Evolutionary conservation across 2,329 filamentous ascomycete genomes (phyloP), one percentile per base, ranked within the genome.

Genomic region (Trichophyton equinum): DNA sequence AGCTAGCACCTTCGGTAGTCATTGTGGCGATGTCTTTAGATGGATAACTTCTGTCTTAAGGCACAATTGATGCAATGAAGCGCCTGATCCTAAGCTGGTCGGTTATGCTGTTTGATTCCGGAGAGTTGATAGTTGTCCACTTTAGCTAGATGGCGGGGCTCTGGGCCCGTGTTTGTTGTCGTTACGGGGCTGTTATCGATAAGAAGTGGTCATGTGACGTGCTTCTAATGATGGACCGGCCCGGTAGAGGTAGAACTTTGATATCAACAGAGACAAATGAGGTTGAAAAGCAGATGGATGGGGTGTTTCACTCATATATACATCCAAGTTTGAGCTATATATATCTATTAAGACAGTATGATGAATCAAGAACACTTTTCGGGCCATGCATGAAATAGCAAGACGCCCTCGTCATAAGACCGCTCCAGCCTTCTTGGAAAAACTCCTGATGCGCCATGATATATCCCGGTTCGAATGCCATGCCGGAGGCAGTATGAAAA

Each of bases 1-100:
- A 55, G 27, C 61, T 58, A 57, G 63, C 63, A 60, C 61, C 63
- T 62, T 60, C 60, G 27, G 51, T 36, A 18, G 64, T 30, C 33
- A 61, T 57, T n/a, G 60, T n/a, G 27, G 42, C 38, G 38, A 13
- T 25, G 6, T 15, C 47, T 11, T 8, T 55, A 44, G 30, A 30
- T 38, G 15, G 15, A 18, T n/a, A 30, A 8, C 15, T 1, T 30
- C 5, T 25, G 4, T n/a, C 25, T 8, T 36, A 18, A 4, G 15
- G 18, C 13, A 11, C 4, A 27, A 51, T 25, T 27, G 46, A 22
- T 51, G 46, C 13, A 51, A 22, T 51, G 2, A 13, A 51, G 15
- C 46, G 46, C 6, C n/a, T 11, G 25, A 44, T 18, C 18, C 15
- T 7, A 18, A 44, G 13, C 30, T n/a, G 15, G 56, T 25, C 36